Conservation (phyloP, 1,139 yeast species). For the Suhomyces ambrosiae region DNA sequence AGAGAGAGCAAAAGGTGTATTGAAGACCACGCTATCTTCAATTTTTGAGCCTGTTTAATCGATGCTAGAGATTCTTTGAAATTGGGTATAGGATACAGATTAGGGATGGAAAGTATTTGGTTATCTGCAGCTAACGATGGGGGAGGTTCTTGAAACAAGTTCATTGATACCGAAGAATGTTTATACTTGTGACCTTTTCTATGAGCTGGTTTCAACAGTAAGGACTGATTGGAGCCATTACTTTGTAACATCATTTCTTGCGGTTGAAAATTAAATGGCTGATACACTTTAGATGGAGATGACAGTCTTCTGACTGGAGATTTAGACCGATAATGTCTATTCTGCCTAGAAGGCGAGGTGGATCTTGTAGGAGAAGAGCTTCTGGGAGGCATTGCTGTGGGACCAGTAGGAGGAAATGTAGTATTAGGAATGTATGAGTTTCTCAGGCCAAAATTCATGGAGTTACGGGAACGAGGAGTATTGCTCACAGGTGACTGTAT, state of each 20-base stretch:
- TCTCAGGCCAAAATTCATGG: slow-evolving; percentile 18
- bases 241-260: slow-evolving; percentile 37
- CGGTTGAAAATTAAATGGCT: slow-evolving; percentile 57
- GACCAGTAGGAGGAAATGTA: slow-evolving; percentile 21
- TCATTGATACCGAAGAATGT: slow-evolving; percentile 96
- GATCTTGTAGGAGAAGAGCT: slow-evolving; percentile 35
- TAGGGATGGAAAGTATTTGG: slow-evolving; percentile 72
- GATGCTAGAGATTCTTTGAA: slow-evolving; percentile 60
- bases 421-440: slow-evolving; percentile 12
- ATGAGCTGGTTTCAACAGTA: slow-evolving; percentile 59
- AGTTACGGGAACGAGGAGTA: slow-evolving; percentile 27
- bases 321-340: slow-evolving; percentile 37
- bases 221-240: slow-evolving; percentile 30
- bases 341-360: slow-evolving; percentile 35
- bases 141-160: slow-evolving; percentile 91
- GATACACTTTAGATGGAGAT: slow-evolving; percentile 43
- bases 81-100: slow-evolving; percentile 79
- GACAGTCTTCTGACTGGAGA: slow-evolving; percentile 42
- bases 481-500: slow-evolving; percentile 22
- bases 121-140: slow-evolving; percentile 40
- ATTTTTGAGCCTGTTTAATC: slow-evolving; percentile 53
- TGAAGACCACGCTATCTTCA: slow-evolving; percentile 65
- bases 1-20: slow-evolving; percentile 61
- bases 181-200: slow-evolving; percentile 95
- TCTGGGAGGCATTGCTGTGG: slow-evolving; percentile 15